Base-by-base conservation (phyloP, 2,329 filamentous ascomycete genomes). In the Calonectria honghensis region DNA sequence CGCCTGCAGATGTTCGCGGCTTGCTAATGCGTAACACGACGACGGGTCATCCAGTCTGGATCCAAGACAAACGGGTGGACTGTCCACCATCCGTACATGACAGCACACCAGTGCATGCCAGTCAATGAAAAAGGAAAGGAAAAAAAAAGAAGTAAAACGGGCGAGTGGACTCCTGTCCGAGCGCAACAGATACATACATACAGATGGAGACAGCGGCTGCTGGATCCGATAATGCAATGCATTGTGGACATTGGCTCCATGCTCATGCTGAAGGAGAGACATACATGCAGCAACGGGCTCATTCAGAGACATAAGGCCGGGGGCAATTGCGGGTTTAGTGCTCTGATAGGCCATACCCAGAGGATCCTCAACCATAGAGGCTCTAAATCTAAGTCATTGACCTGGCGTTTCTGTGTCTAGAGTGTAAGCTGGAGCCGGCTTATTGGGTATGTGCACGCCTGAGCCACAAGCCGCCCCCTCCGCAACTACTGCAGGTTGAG, bases 111-210 rank as follows among this genome's bases (percentile, higher is more conserved):
- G 29, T 16, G 31, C 64, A 67, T 54, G 31, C 41, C 20, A 35
- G 29, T 48, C 31, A 68, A 35, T 48, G 7, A n/a, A 48, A 27
- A 4, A 54, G 35, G n/a, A 11, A 54, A 54, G 14, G 29, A 39
- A 37, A 52, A 35, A 57, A 64, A 27, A n/a, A 24, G 39, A 31
- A 50, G 70, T 70, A 67, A 63, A 61, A 37, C 13, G 13, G 57
- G 57, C 71, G 41, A 64, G 70, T 67, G 77, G 75, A 54, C 68
- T 74, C 59, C 72, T 69, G 78, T 80, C 79, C 75, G 77, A 79
- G 79, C 76, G 78, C 31, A 20, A 37, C 72, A 72, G 35, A 32
- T 50, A n/a, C 27, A 54, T 57, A 41, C 16, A 14, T 20, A 50
- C 63, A 29, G 64, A 57, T 65, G 41, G 41, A n/a, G 41, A 59